Percentiles rank a stretch among this genome's conserved stretches.
phyloP scores from a whole-genome alignment of 1,284 basidiomycete species.

The Ustilago loliicola region DNA sequence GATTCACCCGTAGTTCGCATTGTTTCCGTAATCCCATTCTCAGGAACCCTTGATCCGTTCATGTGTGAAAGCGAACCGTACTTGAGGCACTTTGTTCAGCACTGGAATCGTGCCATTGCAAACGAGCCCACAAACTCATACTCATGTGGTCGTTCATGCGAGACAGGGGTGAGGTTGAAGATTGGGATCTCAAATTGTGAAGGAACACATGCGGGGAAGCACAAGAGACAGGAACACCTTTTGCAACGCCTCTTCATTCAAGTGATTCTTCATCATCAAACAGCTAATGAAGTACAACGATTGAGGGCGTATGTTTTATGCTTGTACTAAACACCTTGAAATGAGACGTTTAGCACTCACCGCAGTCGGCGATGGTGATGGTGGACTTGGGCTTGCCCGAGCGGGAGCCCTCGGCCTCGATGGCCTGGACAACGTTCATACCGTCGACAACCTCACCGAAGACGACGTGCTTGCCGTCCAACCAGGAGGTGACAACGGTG shows the following conservation, averaged over 20 bases:
- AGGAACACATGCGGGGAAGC: neutral
- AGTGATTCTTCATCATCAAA: neutral
- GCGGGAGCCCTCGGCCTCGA: constrained; percentile 63
- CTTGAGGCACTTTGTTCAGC: no score
- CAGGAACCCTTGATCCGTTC: no score
- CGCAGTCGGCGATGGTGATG: constrained; percentile 68
- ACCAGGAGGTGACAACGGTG: constrained; percentile 73
- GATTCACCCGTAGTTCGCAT: neutral
- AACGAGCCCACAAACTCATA: no score
- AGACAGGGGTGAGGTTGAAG: no score
- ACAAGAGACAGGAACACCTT: neutral
- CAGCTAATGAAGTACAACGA: neutral
- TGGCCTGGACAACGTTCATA: constrained; percentile 66
- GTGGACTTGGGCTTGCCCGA: constrained; percentile 63
- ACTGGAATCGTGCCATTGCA: no score
- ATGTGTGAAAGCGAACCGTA: no score
- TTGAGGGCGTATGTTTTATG: neutral
- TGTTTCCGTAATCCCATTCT: neutral
- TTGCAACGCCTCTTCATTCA: constrained; percentile 1
- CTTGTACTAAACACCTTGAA: neutral
- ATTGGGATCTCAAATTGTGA: no score
- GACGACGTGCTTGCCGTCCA: constrained; percentile 93
- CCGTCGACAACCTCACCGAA: constrained; percentile 81
- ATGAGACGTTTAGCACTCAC: constrained; percentile 57
- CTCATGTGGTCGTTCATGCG: no score